Evolutionary conservation across 306 rosid genomes (phyloP).

Genomic region (Dryas octopetala): DNA sequence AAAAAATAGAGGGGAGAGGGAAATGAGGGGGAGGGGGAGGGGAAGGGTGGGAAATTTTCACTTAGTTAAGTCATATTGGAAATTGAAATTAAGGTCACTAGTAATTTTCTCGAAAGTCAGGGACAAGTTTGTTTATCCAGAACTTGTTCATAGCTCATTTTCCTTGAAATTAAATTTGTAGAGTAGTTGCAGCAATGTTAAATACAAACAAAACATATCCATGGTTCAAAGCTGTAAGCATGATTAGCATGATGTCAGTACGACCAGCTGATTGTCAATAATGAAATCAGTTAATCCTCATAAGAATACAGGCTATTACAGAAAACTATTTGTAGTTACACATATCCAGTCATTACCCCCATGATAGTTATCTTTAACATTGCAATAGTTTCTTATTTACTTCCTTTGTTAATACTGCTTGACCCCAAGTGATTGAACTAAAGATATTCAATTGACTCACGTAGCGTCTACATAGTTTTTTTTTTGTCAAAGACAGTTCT

Average conservation of each 20-base stretch:
- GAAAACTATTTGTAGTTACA: not conserved
- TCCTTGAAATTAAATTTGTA: not conserved
- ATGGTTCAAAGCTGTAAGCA: too few species aligned
- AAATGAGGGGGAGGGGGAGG: too few species aligned
- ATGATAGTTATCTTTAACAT: not conserved
- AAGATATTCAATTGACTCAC: not conserved
- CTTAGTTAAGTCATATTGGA: too few species aligned
- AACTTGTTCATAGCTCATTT: not conserved
- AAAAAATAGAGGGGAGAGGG: too few species aligned
- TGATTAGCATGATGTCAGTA: not conserved
- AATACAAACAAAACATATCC: not conserved
- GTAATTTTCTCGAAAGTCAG: not conserved
- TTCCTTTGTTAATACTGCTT: not conserved
- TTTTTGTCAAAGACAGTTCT: not conserved
- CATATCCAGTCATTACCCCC: not conserved
- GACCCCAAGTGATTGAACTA: not conserved
- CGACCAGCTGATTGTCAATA: not conserved
- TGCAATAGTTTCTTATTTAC: not conserved
- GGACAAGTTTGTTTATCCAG: not conserved
- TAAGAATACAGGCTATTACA: not conserved
- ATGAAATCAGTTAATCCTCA: not conserved
- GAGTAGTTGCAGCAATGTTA: not conserved
- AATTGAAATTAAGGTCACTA: too few species aligned
- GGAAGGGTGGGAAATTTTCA: too few species aligned
- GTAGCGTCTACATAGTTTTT: not conserved